Evolutionary conservation across 164 flowering plant species (phyloP).

Genomic region (Taxillus chinensis): DNA sequence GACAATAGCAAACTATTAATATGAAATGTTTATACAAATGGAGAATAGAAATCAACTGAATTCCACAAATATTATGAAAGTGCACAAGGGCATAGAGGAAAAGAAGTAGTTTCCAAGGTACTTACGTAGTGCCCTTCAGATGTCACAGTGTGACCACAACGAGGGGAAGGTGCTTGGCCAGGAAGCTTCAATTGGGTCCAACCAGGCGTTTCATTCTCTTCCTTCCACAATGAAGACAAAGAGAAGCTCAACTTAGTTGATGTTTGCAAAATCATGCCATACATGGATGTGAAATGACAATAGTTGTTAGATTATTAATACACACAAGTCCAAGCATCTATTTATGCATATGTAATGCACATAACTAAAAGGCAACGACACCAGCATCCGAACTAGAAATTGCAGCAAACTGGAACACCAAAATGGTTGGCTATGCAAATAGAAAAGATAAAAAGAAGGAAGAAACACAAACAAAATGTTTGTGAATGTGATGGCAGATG

Average conservation of each 20-base stretch:
- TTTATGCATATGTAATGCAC: background rate
- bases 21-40: no score
- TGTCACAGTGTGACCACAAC: slow-evolving; percentile 91
- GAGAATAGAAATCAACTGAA: no score
- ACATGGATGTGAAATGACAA: background rate
- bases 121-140: slow-evolving; percentile 84
- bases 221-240: slow-evolving; percentile 58
- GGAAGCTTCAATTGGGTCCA: slow-evolving; percentile 99
- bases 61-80: no score
- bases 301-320: background rate
- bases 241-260: background rate
- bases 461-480: no score
- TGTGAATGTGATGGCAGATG: no score
- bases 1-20: no score
- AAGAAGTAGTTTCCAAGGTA: slow-evolving; percentile 1
- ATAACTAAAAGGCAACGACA: background rate
- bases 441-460: no score
- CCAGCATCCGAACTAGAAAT: background rate
- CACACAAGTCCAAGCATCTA: background rate
- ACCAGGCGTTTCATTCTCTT: slow-evolving; percentile 93
- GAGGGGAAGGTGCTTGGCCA: slow-evolving; percentile 89
- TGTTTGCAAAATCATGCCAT: background rate
- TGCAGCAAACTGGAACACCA: no score
- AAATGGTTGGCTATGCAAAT: no score
- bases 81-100: no score